Base-by-base conservation (phyloP, 2,329 filamentous ascomycete genomes). In the Xylariaceae sp. region DNA sequence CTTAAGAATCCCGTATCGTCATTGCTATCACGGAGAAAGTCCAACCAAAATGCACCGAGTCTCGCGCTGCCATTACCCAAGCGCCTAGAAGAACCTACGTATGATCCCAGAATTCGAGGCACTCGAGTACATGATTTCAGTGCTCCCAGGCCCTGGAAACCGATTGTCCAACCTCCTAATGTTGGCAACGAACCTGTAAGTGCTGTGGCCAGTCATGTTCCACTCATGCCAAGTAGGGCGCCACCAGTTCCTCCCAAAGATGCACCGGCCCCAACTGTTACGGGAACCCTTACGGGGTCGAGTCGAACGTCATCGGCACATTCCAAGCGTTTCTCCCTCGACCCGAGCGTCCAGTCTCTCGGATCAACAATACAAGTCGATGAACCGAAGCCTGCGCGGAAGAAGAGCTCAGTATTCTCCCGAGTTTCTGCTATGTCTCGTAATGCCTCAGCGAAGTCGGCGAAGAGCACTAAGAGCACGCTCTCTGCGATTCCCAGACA, bases 61-160 rank as follows among this genome's bases (percentile, higher is more conserved):
- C 59, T 78, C 2, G 67, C 77, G 0, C 66, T 79, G 18, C 75
- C 79, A 0, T 65, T 78, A 34, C 65, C 74, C 51, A 72, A 74
- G 18, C 69, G 71, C 6, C 65, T 71, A 0, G 76, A 78, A 11
- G 79, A 80, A 65, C 77, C 78, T 4, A 71, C 73, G 17, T 86
- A 87, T 65, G 85, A 88, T 65, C 85, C 85, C 15, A 78, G 83
- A 8, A 88, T 88, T 63, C 80, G 79, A 67, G 86, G 83, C 53
- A 88, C 82, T 6, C 77, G 79, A 51, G 80, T 87, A 53, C 86
- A 88, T 68, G 86, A 85, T 70, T 88, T 87, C 66, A 87, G 84
- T 67, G 83, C 82, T 0, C 85, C 84, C 1, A 76, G 83, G 53
- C 78, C 77, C 23, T 78, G 75, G 61, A 78, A 72, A 51, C 71